phyloP scores from a whole-genome alignment of 2,329 filamentous ascomycete species.

The Fusarium duplospermum region DNA sequence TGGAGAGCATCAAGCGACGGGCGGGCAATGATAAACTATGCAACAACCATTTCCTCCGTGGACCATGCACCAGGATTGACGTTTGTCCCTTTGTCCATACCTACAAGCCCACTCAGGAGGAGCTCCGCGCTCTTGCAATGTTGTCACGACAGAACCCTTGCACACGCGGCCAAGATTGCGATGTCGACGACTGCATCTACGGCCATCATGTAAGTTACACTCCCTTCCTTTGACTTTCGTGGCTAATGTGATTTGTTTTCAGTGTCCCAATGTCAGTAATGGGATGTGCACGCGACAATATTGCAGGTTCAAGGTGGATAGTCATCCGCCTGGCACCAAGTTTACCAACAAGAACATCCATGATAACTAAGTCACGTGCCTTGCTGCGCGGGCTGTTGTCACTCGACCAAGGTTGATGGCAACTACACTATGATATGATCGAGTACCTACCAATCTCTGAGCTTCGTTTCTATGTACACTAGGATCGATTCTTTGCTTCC shows the following conservation, averaged over 20 bases:
- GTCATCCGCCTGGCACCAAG: slow-evolving; percentile 69
- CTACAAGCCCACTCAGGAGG: slow-evolving; percentile 64
- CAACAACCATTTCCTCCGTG: slow-evolving; percentile 71
- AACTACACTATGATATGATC: slow-evolving; percentile 1
- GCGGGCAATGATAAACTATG: slow-evolving; percentile 68
- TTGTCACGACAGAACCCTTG: slow-evolving; percentile 70
- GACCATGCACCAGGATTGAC: slow-evolving; percentile 66
- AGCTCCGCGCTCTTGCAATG: slow-evolving; percentile 66
- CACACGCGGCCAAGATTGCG: slow-evolving; percentile 67
- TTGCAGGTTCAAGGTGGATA: slow-evolving; percentile 65
- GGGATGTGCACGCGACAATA: slow-evolving; percentile 64
- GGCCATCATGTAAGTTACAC: slow-evolving; percentile 67
- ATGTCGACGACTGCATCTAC: slow-evolving; percentile 69
- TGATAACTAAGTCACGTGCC: slow-evolving; percentile 43
- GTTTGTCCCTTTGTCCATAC: slow-evolving; percentile 68
- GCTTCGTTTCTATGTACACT: slow-evolving; percentile 19
- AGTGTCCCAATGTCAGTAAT: slow-evolving; percentile 67
- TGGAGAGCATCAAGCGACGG: slow-evolving; percentile 68
- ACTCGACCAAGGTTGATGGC: not conserved
- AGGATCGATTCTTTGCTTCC: slow-evolving; percentile 2
- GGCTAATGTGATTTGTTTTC: slow-evolving; percentile 8
- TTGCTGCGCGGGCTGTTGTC: not conserved
- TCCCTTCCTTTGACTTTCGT: not conserved
- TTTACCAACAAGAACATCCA: slow-evolving; percentile 54
- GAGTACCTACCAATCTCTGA: not conserved